These are phyloP conservation scores for Ceratorhiza oryzae-sativae DNA, from an alignment of 1,284 basidiomycete species.

Conservation along the genomic window DNA sequence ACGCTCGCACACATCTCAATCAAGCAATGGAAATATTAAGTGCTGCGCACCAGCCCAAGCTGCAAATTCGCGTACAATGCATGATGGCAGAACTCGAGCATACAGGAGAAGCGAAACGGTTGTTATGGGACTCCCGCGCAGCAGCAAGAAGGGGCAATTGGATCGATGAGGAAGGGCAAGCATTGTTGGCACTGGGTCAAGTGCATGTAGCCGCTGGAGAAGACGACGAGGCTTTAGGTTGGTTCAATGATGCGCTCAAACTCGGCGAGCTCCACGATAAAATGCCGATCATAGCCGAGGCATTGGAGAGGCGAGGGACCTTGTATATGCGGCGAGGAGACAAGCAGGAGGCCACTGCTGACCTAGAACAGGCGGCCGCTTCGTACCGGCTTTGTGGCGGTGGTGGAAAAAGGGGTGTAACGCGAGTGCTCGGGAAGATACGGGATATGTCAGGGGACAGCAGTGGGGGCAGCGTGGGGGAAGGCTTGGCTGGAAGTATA, in stretches of 20 bases:
- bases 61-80: conserved; percentile 23
- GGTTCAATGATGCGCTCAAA: conserved; percentile 21
- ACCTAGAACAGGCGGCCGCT: conserved; percentile 12
- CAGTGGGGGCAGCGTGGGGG: not conserved
- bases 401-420: conserved; percentile 15
- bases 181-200: conserved; percentile 16
- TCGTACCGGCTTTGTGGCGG: conserved; percentile 19
- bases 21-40: conserved; percentile 27
- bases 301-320: conserved; percentile 24
- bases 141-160: conserved; percentile 29
- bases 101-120: conserved; percentile 25
- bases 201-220: conserved; percentile 35
- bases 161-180: conserved; percentile 28
- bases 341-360: conserved; percentile 9
- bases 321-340: conserved; percentile 17
- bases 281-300: conserved; percentile 13
- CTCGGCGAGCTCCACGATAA: conserved; percentile 30
- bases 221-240: conserved; percentile 26
- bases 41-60: conserved; percentile 7
- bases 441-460: conserved; percentile 33
- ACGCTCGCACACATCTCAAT: conserved; percentile 18
- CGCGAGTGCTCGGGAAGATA: conserved; percentile 32
- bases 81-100: conserved; percentile 30
- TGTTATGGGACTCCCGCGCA: conserved; percentile 13
- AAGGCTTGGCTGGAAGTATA: conserved; percentile 16